Evolutionary conservation across 345 rosid genomes (phyloP).

Genomic region (Erysimum cheiranthoides): DNA sequence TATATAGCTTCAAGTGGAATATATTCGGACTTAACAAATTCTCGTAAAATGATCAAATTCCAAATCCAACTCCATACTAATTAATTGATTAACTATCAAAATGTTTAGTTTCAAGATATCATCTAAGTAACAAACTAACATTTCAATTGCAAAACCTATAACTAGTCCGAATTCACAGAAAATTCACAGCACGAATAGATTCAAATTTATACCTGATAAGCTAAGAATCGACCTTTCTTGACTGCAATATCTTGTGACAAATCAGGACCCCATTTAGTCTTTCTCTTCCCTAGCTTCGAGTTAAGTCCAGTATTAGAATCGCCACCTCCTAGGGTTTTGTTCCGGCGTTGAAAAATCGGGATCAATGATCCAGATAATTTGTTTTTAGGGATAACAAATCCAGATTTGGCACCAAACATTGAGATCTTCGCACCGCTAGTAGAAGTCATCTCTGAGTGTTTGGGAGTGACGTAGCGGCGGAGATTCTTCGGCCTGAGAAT

Average conservation of each 20-base stretch:
- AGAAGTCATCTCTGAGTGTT: slow-evolving; percentile 53
- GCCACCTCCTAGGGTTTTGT: slow-evolving; percentile 47
- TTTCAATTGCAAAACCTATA: background rate
- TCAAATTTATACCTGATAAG: slow-evolving; percentile 73
- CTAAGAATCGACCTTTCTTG: slow-evolving; percentile 65
- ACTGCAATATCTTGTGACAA: slow-evolving; percentile 65
- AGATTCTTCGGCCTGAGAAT: slow-evolving; percentile 2
- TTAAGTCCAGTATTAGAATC: slow-evolving; percentile 51
- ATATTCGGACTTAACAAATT: too few species aligned
- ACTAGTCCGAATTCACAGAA: background rate
- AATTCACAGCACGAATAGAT: too few species aligned
- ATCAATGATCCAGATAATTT: slow-evolving; percentile 85
- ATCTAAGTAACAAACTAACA: background rate
- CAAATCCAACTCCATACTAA: too few species aligned
- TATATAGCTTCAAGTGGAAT: too few species aligned
- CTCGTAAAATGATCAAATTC: background rate
- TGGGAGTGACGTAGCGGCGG: background rate
- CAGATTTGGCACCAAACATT: slow-evolving; percentile 75
- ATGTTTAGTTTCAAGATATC: background rate
- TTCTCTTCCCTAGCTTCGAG: slow-evolving; percentile 59
- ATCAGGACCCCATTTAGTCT: slow-evolving; percentile 92
- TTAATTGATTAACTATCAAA: background rate
- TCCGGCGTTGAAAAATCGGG: slow-evolving; percentile 67
- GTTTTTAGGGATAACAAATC: slow-evolving; percentile 93
- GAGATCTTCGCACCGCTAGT: slow-evolving; percentile 62